Conservation (phyloP, 371 early-diverging fungal species). For the Mortierella sp. region DNA sequence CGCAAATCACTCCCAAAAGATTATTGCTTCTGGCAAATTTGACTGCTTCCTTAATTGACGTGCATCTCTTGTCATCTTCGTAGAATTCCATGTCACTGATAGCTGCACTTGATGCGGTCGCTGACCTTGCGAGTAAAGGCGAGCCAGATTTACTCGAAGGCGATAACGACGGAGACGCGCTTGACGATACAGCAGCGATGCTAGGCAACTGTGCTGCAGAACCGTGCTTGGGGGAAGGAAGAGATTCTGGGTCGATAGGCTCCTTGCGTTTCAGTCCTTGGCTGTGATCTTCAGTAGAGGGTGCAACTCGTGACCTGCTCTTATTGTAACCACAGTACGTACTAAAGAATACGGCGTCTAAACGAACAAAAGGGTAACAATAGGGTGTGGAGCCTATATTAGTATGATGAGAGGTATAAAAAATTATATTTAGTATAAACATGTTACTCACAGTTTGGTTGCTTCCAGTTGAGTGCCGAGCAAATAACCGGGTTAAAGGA, state of each 20-base stretch:
- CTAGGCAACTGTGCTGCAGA: conserved; percentile 8
- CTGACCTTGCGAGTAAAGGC: conserved; percentile 3
- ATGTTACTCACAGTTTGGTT: conserved; percentile 87
- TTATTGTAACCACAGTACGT: conserved; percentile 81
- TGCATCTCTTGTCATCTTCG: conserved; percentile 49
- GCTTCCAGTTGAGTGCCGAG: conserved; percentile 96
- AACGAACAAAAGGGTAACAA: not conserved
- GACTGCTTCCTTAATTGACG: conserved; percentile 81
- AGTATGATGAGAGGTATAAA: not conserved
- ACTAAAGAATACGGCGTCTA: conserved; percentile 91
- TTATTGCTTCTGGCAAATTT: conserved; percentile 83
- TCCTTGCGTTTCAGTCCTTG: conserved; percentile 41
- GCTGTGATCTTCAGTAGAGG: not conserved
- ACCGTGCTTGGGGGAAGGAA: conserved; percentile 51
- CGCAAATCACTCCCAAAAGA: conserved; percentile 90
- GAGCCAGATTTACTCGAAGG: conserved; percentile 3
- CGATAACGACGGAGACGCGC: not conserved
- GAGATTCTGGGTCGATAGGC: conserved; percentile 24
- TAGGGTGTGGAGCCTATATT: conserved; percentile 24
- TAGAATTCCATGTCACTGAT: not conserved
- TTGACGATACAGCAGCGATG: not conserved
- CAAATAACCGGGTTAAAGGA: conserved; percentile 93
- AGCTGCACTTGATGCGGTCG: not conserved
- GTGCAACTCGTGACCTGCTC: conserved; percentile 16
- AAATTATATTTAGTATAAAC: too few relatives aligned